Conservation (phyloP, 352 stramenopile species). For the Globisporangium cystogenes region DNA sequence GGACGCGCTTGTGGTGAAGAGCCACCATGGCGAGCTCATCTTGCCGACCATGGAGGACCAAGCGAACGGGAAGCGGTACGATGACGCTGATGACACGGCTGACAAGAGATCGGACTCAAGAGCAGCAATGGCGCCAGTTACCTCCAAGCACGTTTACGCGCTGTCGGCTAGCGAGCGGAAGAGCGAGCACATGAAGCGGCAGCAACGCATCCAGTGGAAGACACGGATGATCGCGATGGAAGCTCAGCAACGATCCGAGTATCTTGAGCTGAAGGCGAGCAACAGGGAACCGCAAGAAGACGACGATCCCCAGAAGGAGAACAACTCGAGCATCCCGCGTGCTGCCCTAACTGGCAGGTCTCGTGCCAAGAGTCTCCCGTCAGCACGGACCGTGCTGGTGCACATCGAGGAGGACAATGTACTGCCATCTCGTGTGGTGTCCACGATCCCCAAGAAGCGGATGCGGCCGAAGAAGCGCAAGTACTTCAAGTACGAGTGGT, state of each 20-base stretch:
- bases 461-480: slow-evolving; percentile 18
- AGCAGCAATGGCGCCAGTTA: neutral
- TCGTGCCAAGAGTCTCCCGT: neutral
- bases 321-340: neutral
- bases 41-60: slow-evolving; percentile 17
- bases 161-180: slow-evolving; percentile 23
- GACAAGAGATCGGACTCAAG: neutral
- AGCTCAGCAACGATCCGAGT: slow-evolving; percentile 30
- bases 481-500: slow-evolving; percentile 17
- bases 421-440: slow-evolving; percentile 35
- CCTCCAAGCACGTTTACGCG: slow-evolving; percentile 13
- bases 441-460: slow-evolving; percentile 17
- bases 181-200: slow-evolving; percentile 11
- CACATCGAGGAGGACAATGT: slow-evolving; percentile 21
- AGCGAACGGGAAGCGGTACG: neutral
- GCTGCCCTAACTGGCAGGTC: neutral
- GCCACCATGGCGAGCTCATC: slow-evolving; percentile 39
- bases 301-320: neutral
- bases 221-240: slow-evolving; percentile 58
- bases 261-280: neutral
- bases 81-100: neutral
- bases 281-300: neutral
- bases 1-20: slow-evolving; percentile 37
- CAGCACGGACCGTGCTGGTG: slow-evolving; percentile 20
- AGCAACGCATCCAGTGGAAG: slow-evolving; percentile 34